A percentile compares a stretch with the other conserved stretches of the same genome.
These are phyloP conservation scores for Haberlea rhodopensis DNA, from an alignment of 257 asterid genomes.

Conservation along the genomic window DNA sequence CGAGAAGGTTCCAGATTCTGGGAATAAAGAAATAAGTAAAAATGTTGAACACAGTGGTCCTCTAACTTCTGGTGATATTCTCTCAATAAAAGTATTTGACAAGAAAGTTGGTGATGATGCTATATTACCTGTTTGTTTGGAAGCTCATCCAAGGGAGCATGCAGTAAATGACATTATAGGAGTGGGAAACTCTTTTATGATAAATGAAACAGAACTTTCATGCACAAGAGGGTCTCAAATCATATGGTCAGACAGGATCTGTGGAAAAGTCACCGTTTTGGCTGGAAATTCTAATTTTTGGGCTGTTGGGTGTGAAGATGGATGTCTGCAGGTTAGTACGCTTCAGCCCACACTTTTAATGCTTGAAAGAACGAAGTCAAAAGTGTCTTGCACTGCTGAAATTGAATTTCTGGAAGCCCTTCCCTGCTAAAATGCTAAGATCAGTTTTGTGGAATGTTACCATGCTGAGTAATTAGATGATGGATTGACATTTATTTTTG, in stretches of 20 bases:
- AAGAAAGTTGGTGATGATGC: conserved; percentile 66
- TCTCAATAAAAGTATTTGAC: conserved; percentile 67
- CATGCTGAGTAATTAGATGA: background rate
- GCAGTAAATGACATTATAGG: conserved; percentile 71
- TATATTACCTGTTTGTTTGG: conserved; percentile 61
- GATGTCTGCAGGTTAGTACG: conserved; percentile 80
- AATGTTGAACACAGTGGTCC: conserved; percentile 62
- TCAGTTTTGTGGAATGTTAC: background rate
- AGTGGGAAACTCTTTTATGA: conserved; percentile 50
- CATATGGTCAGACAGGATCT: conserved; percentile 92
- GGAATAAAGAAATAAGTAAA: conserved; percentile 51
- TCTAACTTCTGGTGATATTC: conserved; percentile 42
- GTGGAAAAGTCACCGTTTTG: conserved; percentile 84
- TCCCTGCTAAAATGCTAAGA: background rate
- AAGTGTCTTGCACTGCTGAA: background rate
- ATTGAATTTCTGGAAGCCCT: background rate
- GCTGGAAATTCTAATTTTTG: conserved; percentile 97
- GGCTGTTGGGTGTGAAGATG: conserved; percentile 99
- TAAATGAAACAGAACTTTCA: conserved; percentile 76
- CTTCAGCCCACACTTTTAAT: conserved; percentile 5
- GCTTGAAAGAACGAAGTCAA: background rate
- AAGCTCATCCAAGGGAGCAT: conserved; percentile 85
- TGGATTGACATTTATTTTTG: background rate
- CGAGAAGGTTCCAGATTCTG: conserved; percentile 67
- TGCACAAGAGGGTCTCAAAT: conserved; percentile 62